These are phyloP conservation scores for Pterula multifida DNA, from an alignment of 1,284 basidiomycete genomes.

Conservation along the genomic window DNA sequence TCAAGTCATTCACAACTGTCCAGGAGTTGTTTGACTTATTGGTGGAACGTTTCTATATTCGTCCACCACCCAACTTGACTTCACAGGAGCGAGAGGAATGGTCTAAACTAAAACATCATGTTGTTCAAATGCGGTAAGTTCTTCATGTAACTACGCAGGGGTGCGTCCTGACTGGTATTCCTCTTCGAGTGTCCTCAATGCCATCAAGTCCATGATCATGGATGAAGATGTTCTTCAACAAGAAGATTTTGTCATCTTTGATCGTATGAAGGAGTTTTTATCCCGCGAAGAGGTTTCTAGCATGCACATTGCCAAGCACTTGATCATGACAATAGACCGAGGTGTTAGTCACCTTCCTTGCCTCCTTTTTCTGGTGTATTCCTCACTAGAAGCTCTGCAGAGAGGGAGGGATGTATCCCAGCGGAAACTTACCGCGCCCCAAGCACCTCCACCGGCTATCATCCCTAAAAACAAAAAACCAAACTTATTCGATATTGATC, in stretches of 20 bases:
- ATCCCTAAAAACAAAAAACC: slow-evolving; percentile 70
- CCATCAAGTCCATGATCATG: slow-evolving; percentile 69
- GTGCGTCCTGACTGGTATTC: slow-evolving; percentile 6
- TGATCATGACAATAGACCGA: slow-evolving; percentile 63
- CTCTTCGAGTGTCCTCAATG: slow-evolving; percentile 70
- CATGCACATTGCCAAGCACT: slow-evolving; percentile 60
- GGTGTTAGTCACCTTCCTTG: slow-evolving; percentile 45
- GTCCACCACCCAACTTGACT: slow-evolving; percentile 61
- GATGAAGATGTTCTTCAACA: slow-evolving; percentile 76
- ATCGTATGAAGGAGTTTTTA: slow-evolving; percentile 70
- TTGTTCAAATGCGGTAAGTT: slow-evolving; percentile 73
- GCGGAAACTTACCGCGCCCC: slow-evolving; percentile 13
- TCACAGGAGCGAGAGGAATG: slow-evolving; percentile 67
- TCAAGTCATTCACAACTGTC: slow-evolving; percentile 88
- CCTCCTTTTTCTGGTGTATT: neutral
- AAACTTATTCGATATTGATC: slow-evolving; percentile 81
- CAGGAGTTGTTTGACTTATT: slow-evolving; percentile 83
- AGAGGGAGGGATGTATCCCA: neutral
- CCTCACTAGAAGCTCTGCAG: neutral
- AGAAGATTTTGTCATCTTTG: slow-evolving; percentile 68
- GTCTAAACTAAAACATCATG: slow-evolving; percentile 81
- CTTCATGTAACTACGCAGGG: neutral
- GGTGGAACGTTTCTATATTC: slow-evolving; percentile 73
- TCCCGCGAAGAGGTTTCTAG: slow-evolving; percentile 49
- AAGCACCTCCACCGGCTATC: slow-evolving; percentile 64